A percentile compares a stretch with the other conserved stretches of the same genome.
Evolutionary conservation across 306 rosid genomes (phyloP).

Genomic region (Rubus parviflorus): DNA sequence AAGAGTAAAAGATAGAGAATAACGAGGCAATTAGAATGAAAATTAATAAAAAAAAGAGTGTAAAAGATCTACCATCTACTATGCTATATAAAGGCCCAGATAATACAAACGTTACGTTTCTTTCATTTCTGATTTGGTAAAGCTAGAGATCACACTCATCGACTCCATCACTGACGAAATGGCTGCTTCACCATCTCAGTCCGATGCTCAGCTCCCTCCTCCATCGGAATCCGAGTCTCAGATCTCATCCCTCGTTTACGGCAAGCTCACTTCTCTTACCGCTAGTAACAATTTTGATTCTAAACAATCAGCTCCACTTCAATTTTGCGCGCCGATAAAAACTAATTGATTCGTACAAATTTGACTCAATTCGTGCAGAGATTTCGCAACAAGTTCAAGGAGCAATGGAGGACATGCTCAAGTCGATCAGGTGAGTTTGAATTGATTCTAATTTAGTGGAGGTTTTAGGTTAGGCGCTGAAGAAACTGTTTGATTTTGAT

Average conservation of each 20-base stretch:
- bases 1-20: too few species aligned
- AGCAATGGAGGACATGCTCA: constrained; percentile 6
- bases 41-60: too few species aligned
- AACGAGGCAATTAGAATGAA: too few species aligned
- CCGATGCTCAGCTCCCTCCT: neutral
- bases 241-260: neutral
- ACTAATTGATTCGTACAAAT: neutral
- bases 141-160: neutral
- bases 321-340: too few species aligned
- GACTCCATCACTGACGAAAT: neutral
- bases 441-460: neutral
- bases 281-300: neutral
- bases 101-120: neutral
- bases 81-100: neutral
- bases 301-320: neutral
- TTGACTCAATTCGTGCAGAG: neutral
- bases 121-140: neutral
- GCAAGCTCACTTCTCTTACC: neutral
- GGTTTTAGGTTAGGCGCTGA: neutral
- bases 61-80: too few species aligned
- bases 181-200: neutral
- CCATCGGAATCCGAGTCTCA: neutral
- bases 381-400: neutral
- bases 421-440: neutral
- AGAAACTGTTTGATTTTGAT: neutral